Conservation (phyloP, 371 early-diverging fungal species). For the Mycotypha africana region DNA sequence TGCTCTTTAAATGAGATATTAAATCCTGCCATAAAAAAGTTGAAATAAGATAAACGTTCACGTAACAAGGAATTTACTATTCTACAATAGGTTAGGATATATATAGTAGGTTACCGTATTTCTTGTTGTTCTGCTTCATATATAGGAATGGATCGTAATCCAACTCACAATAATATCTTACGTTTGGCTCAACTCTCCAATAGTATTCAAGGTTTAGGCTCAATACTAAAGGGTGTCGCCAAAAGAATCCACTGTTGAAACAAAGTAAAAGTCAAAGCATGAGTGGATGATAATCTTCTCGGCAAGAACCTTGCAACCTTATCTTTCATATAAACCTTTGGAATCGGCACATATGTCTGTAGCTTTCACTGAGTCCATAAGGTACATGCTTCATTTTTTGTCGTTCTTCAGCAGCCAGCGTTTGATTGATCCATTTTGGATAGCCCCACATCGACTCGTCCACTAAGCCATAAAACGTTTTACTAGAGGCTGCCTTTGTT, state of each 20-base stretch:
- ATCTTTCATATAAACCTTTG: constrained; percentile 19
- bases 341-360: constrained; percentile 94
- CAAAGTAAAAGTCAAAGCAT: not conserved
- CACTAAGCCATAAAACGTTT: constrained; percentile 45
- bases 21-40: constrained; percentile 19
- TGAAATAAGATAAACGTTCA: not conserved
- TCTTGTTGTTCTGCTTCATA: constrained; percentile 67
- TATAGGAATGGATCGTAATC: constrained; percentile 80
- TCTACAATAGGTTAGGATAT: too few relatives aligned
- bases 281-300: not conserved
- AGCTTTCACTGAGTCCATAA: constrained; percentile 81
- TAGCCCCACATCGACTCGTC: constrained; percentile 74
- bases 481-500: constrained; percentile 37
- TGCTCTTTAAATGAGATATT: constrained; percentile 75
- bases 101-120: constrained; percentile 54
- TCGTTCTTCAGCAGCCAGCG: constrained; percentile 49
- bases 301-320: not conserved
- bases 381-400: constrained; percentile 61
- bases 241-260: constrained; percentile 79
- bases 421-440: constrained; percentile 76
- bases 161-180: constrained; percentile 72
- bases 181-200: constrained; percentile 88
- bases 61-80: too few relatives aligned
- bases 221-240: constrained; percentile 59
- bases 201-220: constrained; percentile 69